Evolutionary conservation across 179 eudicot genomes (phyloP), one percentile per base, ranked within the genome.

Genomic region (Spergularia azorica): DNA sequence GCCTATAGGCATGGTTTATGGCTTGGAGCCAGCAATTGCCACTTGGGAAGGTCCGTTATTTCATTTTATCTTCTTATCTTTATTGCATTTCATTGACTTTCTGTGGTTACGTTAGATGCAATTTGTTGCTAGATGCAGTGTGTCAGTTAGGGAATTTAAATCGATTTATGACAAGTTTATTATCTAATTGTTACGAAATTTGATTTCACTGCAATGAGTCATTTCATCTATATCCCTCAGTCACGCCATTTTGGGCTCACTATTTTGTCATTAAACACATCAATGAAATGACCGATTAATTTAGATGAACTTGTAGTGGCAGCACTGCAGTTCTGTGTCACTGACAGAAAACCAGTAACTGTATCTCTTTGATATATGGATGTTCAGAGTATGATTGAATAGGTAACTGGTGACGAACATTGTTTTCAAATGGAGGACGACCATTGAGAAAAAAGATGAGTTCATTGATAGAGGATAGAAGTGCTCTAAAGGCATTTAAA

Each of bases 1-100:
- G 26, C 98, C 98, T 41, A 88, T 94, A 58, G 89, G 95, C 79
- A 94, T 94, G 98, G 75, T 92, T 76, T 94, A 94, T 86, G 98
- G 98, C 63, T 70, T 94, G 86, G 87, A 94, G 78, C 84, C 77
- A 59, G 98, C 98, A 78, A 84, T 92, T 81, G 96, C 94, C 76
- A 89, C 98, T 72, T 94, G 97, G 98, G 97, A 92, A 87, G 98
- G 98, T 94, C 39, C 71, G 93, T 69, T 18, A 61, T 55, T 58
- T n/a, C 73, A 48, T 66, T 46, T 15, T 43, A 38, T 74, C 58
- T 65, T 72, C 55, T 55, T 63, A 9, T 58, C 32, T 36, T 72
- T 51, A 16, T 52, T 69, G 11, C 9, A 54, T 26, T 61, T 43
- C 26, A 39, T 18, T 18, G 13, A 21, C 20, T 61, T 74, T 73